Evolutionary conservation across 257 asterid species (phyloP).

Genomic region (Knoxia roxburghii): DNA sequence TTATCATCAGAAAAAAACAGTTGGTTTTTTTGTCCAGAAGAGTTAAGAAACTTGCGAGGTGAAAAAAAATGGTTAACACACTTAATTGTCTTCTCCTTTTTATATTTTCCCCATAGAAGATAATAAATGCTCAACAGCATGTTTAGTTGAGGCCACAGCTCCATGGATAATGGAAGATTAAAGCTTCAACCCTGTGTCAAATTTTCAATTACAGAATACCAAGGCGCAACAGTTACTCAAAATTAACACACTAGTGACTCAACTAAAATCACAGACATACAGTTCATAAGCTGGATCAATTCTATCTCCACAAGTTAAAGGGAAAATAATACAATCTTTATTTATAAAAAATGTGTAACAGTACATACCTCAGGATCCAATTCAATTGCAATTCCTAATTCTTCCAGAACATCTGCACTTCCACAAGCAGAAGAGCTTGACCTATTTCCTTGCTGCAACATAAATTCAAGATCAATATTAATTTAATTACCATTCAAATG

Average conservation of each 20-base stretch:
- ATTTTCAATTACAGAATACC: not conserved
- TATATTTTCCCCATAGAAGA: not conserved
- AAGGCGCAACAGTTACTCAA: not conserved
- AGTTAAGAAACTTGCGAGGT: not conserved
- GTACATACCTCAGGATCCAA: constrained; percentile 64
- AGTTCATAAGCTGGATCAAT: not conserved
- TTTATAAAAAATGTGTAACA: not conserved
- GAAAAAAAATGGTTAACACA: not conserved
- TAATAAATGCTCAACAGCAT: not conserved
- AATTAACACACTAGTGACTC: not conserved
- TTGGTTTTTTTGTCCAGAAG: not conserved
- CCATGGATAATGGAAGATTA: not conserved
- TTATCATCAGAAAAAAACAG: too few species aligned
- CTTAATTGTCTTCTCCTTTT: too few species aligned
- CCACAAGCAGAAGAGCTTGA: constrained; percentile 95
- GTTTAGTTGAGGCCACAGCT: not conserved
- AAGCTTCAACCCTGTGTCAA: not conserved
- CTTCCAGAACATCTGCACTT: constrained; percentile 85
- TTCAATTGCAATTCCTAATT: constrained; percentile 61
- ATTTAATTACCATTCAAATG: not conserved
- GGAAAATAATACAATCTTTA: not conserved
- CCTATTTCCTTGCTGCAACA: constrained; percentile 84
- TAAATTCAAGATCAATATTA: not conserved
- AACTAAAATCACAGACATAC: not conserved
- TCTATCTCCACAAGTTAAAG: not conserved